These are phyloP conservation scores for Penicillium fimorum DNA, from an alignment of 495 filamentous ascomycete genomes.

Conservation along the genomic window DNA sequence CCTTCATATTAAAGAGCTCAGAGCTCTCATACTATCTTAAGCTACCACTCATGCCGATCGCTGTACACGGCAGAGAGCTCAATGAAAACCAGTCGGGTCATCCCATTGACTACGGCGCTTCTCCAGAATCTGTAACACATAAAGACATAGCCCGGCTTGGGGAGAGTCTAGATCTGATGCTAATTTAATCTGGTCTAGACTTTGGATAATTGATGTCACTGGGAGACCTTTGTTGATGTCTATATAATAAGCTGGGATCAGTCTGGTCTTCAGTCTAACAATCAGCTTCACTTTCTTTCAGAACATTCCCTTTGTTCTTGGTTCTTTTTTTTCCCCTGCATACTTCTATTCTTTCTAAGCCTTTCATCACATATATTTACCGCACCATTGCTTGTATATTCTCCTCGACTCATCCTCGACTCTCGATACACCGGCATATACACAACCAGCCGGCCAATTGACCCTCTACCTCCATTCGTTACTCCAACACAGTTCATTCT, in stretches of 20 bases:
- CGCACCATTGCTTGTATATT: neutral
- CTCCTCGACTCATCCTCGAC: neutral
- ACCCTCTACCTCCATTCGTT: neutral
- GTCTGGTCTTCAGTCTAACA: slow-evolving; percentile 5
- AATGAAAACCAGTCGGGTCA: neutral
- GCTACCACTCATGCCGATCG: slow-evolving; percentile 11
- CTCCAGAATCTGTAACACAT: slow-evolving; percentile 13
- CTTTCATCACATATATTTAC: neutral
- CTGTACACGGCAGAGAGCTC: slow-evolving; percentile 1
- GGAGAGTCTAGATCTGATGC: slow-evolving; percentile 20
- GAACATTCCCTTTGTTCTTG: slow-evolving; percentile 8
- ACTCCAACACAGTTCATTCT: neutral
- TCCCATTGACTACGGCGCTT: neutral
- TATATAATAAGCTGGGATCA: slow-evolving; percentile 14
- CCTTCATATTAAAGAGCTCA: neutral
- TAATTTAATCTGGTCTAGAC: slow-evolving; percentile 24
- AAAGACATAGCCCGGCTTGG: slow-evolving; percentile 7
- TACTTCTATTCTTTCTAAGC: slow-evolving; percentile 2
- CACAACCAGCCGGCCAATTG: neutral
- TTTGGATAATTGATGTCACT: slow-evolving; percentile 8
- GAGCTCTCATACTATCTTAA: slow-evolving; percentile 7
- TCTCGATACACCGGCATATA: neutral
- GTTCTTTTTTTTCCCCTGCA: neutral
- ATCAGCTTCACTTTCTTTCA: slow-evolving; percentile 18
- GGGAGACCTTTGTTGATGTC: slow-evolving; percentile 7